Conservation (phyloP, 2,329 filamentous ascomycete species). For the Aspergillus alliaceus region DNA sequence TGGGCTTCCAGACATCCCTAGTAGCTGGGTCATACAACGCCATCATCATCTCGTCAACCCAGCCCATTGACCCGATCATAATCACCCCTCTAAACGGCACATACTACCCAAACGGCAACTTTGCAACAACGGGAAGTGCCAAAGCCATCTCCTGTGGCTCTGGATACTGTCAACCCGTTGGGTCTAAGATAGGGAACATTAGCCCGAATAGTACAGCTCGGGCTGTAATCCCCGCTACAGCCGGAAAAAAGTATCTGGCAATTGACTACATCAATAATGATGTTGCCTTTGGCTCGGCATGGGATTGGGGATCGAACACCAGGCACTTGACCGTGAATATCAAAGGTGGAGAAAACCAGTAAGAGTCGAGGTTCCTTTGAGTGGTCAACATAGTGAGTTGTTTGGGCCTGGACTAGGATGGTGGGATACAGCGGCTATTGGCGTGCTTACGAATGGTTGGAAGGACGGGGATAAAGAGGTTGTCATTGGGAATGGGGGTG, state of each 20-base stretch:
- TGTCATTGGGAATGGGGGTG: conserved; percentile 33
- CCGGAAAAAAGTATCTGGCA: conserved; percentile 43
- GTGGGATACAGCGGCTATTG: conserved; percentile 50
- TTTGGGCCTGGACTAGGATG: conserved; percentile 49
- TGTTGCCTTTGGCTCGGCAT: conserved; percentile 44
- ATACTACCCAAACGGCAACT: conserved; percentile 45
- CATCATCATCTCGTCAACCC: conserved; percentile 20
- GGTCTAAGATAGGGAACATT: conserved; percentile 46
- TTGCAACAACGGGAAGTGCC: conserved; percentile 39
- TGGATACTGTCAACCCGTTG: conserved; percentile 45
- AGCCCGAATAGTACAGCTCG: conserved; percentile 29
- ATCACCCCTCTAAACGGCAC: conserved; percentile 22
- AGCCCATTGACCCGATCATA: conserved; percentile 19
- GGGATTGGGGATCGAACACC: conserved; percentile 49
- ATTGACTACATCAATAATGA: conserved; percentile 57
- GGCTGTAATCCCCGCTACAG: conserved; percentile 36
- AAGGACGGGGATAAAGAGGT: conserved; percentile 41
- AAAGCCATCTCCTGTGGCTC: conserved; percentile 35
- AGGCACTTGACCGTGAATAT: conserved; percentile 52
- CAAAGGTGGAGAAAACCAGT: conserved; percentile 45
- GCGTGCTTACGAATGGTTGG: conserved; percentile 50
- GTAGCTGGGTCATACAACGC: conserved; percentile 25
- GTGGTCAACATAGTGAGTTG: conserved; percentile 35
- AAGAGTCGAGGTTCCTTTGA: conserved; percentile 52
- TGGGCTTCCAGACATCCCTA: too few relatives aligned